Percentiles rank a stretch among this genome's conserved stretches.
Evolutionary conservation across 73 alveolate genomes (phyloP).

Genomic region (Paramecium biaurelia): DNA sequence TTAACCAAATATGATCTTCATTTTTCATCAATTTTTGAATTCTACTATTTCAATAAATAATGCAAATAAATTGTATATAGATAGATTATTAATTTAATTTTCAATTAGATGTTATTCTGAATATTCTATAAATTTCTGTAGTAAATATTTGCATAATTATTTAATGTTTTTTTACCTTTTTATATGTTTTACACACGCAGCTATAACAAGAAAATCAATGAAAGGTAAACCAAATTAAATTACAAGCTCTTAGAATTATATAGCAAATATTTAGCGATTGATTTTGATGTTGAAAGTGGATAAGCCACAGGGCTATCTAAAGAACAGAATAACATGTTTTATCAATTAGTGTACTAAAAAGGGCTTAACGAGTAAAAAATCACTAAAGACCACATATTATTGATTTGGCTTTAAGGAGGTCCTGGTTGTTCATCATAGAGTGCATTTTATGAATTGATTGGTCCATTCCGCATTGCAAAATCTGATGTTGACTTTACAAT

Average conservation of each 20-base stretch:
- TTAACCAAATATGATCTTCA: too few species aligned
- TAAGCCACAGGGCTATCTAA: not conserved
- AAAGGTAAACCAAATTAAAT: not conserved
- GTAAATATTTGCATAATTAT: not conserved
- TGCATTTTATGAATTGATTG: slow-evolving; percentile 81
- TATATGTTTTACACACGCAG: not conserved
- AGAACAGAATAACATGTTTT: not conserved
- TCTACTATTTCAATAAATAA: too few species aligned
- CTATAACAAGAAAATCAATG: not conserved
- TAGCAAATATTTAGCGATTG: not conserved
- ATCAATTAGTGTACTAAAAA: not conserved
- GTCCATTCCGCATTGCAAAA: slow-evolving; percentile 70
- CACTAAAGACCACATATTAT: not conserved
- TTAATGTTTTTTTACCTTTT: not conserved
- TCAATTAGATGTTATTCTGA: not conserved
- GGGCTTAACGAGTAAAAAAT: not conserved
- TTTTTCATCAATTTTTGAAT: not conserved
- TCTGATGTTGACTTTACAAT: slow-evolving; percentile 12
- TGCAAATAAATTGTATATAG: too few species aligned
- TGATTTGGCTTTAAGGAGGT: slow-evolving; percentile 94
- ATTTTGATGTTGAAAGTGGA: not conserved
- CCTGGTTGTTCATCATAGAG: slow-evolving; percentile 90
- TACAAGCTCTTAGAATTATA: not conserved
- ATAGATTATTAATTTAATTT: too few species aligned
- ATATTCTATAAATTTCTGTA: not conserved